These are phyloP conservation scores for Candida gorgasii DNA, from an alignment of 805 yeast genomes.

Conservation along the genomic window DNA sequence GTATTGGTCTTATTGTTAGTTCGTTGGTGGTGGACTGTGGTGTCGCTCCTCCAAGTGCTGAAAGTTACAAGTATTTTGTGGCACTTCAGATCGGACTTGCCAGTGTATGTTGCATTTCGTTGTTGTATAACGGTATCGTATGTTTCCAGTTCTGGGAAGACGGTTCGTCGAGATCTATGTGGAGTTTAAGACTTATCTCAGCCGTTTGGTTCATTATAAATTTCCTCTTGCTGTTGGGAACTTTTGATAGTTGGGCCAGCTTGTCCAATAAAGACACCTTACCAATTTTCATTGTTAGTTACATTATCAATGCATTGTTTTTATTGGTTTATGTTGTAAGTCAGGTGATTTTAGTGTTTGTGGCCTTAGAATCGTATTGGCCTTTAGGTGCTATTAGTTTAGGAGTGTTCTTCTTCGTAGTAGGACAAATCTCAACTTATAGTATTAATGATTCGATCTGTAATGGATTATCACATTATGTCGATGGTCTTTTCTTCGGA, in stretches of 20 bases:
- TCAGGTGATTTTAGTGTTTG: slow-evolving; percentile 66
- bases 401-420: slow-evolving; percentile 70
- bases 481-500: slow-evolving; percentile 88
- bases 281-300: slow-evolving; percentile 70
- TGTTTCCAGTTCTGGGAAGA: slow-evolving; percentile 96
- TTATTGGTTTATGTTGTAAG: slow-evolving; percentile 62
- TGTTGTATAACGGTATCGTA: slow-evolving; percentile 72
- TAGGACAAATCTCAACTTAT: slow-evolving; percentile 78
- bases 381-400: slow-evolving; percentile 81
- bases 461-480: slow-evolving; percentile 71
- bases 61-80: slow-evolving; percentile 77
- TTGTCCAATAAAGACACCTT: slow-evolving; percentile 55
- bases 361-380: slow-evolving; percentile 79
- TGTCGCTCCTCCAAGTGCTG: slow-evolving; percentile 83
- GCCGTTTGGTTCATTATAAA: slow-evolving; percentile 59
- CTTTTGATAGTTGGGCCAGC: slow-evolving; percentile 65
- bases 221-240: slow-evolving; percentile 66
- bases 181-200: slow-evolving; percentile 54
- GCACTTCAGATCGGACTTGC: slow-evolving; percentile 76
- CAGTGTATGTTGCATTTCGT: slow-evolving; percentile 67
- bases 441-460: slow-evolving; percentile 70
- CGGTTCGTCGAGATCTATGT: slow-evolving; percentile 70
- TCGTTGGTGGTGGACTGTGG: slow-evolving; percentile 88
- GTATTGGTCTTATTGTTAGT: slow-evolving; percentile 57
- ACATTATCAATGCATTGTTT: slow-evolving; percentile 68